Base-by-base conservation (phyloP, 805 yeast species). In the Saccharomyces kudriavzevii region DNA sequence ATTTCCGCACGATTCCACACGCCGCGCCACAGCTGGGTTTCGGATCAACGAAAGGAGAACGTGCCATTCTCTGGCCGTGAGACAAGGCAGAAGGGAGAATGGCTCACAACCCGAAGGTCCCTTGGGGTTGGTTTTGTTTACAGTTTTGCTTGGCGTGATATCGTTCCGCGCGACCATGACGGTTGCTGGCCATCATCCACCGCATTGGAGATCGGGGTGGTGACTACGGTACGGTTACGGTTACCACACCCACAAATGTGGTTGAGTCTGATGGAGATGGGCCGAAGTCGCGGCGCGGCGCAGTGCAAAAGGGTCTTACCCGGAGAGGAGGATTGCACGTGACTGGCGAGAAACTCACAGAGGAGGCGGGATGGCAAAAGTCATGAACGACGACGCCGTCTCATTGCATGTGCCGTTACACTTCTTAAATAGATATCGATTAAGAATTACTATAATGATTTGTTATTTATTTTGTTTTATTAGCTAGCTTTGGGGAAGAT, bases 341-440 rank as follows among this genome's bases (percentile, higher is more conserved):
- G 43, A 35, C 43, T 17, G 11, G 26, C 10, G 43, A 46, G 13
- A 24, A 8, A 20, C n/a, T n/a, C n/a, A n/a, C n/a, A n/a, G n/a
- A n/a, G n/a, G n/a, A n/a, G n/a, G n/a, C 26, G 35, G 24, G 24
- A 26, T 5, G 27, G 6, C 27, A n/a, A 17, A 5, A 11, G 43
- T 9, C n/a, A 5, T 17, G 11, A 9, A 20, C 14, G 50, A 27
- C 43, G 27, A 14, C 11, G 28, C 24, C 40, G 55, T 45, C 45
- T 64, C 58, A 68, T 51, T 20, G 22, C 43, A 35, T 35, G 43
- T 6, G 43, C 43, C 17, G 24, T 35, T 35, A 35, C 43, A 35
- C 43, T 35, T 35, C 43, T 35, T 35, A 35, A 35, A 47, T 48
- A 48, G 49, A 47, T 47, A 47, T 46, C 47, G 46, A 48, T 35